Percentiles rank a stretch among this genome's conserved stretches.
Evolutionary conservation across 2,329 filamentous ascomycete species (phyloP).

Genomic region (Aspergillus oerlinghausenensis): DNA sequence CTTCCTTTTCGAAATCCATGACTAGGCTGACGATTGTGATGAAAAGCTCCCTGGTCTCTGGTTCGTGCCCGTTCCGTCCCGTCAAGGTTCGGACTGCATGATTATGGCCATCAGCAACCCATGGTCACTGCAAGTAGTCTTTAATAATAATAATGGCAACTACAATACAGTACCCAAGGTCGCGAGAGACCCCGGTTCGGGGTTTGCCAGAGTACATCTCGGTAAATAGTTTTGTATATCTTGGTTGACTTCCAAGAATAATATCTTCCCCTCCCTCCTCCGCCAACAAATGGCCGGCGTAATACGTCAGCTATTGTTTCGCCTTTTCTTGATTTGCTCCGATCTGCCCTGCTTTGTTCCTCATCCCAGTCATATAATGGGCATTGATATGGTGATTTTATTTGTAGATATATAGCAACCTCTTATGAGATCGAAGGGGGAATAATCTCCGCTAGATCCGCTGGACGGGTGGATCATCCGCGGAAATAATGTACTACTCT

Average conservation of each 20-base stretch:
- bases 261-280: too few species aligned
- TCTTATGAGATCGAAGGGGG: background rate
- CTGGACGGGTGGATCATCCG: background rate
- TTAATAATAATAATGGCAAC: background rate
- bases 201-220: background rate
- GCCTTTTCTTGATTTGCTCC: background rate
- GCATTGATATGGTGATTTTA: background rate
- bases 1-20: background rate
- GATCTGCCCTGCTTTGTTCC: background rate
- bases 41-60: background rate
- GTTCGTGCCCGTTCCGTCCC: constrained; percentile 30
- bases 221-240: background rate
- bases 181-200: background rate
- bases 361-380: background rate
- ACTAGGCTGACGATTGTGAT: background rate
- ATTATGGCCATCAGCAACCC: constrained; percentile 18
- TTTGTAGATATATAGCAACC: background rate
- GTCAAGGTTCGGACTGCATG: constrained; percentile 34
- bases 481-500: background rate
- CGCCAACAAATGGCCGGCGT: too few species aligned
- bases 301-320: background rate
- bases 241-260: too few species aligned
- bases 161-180: background rate
- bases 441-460: background rate
- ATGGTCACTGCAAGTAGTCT: constrained; percentile 30